phyloP scores from a whole-genome alignment of 495 filamentous ascomycete genomes.

The Xylaria palmicola region DNA sequence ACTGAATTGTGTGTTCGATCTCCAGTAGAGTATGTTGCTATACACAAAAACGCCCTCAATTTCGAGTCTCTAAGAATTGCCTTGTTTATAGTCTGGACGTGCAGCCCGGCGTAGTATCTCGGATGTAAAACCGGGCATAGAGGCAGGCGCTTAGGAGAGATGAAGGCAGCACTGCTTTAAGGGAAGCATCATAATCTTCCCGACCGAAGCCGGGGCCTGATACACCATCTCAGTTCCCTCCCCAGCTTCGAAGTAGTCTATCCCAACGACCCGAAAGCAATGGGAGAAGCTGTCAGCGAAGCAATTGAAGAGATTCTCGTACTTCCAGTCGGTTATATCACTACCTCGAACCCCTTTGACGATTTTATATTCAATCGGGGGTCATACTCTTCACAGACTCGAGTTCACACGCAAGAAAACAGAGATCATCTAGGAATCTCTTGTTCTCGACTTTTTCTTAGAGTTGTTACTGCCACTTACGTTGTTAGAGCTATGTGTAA shows the following conservation, averaged over 20 bases:
- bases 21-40: constrained; percentile 92
- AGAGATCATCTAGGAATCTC: too few relatives aligned
- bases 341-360: constrained; percentile 72
- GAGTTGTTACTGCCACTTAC: too few relatives aligned
- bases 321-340: constrained; percentile 88
- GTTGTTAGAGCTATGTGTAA: too few relatives aligned
- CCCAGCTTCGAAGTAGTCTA: constrained; percentile 84
- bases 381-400: too few relatives aligned
- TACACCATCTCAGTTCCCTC: constrained; percentile 95
- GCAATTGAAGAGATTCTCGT: constrained; percentile 88
- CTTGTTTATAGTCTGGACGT: constrained; percentile 94
- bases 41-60: constrained; percentile 89
- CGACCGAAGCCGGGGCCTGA: constrained; percentile 95
- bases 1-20: constrained; percentile 94
- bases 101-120: constrained; percentile 86
- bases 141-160: constrained; percentile 70
- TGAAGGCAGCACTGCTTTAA: constrained; percentile 75
- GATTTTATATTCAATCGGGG: constrained; percentile 88
- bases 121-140: constrained; percentile 93
- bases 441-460: too few relatives aligned
- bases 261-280: constrained; percentile 83
- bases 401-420: too few relatives aligned
- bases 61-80: constrained; percentile 90
- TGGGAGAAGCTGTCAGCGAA: constrained; percentile 93
- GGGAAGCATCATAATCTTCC: constrained; percentile 87